A percentile compares a stretch with the other conserved stretches of the same genome.
Evolutionary conservation across 768 basidiomycete species (phyloP).

Genomic region (Suillus hirtellus): DNA sequence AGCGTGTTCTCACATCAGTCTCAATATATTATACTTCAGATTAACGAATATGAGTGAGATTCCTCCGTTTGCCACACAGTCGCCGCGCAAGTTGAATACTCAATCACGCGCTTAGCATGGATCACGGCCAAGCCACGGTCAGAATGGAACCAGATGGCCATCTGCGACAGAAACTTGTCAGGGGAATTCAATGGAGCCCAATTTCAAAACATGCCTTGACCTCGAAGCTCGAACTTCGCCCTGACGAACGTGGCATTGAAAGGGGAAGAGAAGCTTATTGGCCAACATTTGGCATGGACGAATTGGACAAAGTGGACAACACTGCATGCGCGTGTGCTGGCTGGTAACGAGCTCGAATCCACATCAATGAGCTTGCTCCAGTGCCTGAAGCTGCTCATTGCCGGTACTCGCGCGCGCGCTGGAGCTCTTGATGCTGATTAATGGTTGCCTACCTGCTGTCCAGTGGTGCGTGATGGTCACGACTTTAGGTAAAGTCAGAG

Average conservation of each 20-base stretch:
- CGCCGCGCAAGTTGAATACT: conserved; percentile 21
- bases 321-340: conserved; percentile 36
- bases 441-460: background rate
- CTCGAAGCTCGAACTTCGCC: conserved; percentile 93
- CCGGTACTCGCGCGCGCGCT: conserved; percentile 69
- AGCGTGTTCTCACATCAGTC: background rate
- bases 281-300: conserved; percentile 86
- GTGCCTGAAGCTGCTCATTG: conserved; percentile 39
- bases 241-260: conserved; percentile 82
- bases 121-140: no score
- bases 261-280: conserved; percentile 86
- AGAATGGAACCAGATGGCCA: conserved; percentile 75
- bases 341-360: background rate
- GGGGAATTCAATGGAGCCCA: background rate
- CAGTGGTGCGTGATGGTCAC: background rate
- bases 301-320: conserved; percentile 68
- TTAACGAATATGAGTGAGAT: background rate
- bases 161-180: conserved; percentile 38
- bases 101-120: background rate
- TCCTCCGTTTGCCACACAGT: conserved; percentile 31
- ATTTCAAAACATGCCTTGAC: conserved; percentile 38
- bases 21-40: no score
- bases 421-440: conserved; percentile 53
- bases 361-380: background rate
- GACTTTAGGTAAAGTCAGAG: background rate